phyloP scores from a whole-genome alignment of 345 rosid species.

The Salix koriyanagi region DNA sequence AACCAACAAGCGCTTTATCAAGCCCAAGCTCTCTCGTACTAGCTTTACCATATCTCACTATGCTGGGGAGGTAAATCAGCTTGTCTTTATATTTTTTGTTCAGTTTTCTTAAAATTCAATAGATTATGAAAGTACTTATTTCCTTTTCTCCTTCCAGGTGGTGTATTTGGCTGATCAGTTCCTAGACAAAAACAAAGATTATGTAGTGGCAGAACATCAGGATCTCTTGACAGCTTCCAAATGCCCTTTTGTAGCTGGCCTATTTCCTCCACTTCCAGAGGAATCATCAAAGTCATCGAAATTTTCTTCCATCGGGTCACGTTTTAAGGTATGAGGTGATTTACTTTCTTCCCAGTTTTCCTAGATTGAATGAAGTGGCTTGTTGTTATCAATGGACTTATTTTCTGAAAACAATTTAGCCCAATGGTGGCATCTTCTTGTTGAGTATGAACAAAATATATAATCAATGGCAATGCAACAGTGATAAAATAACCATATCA shows the following conservation, averaged over 20 bases:
- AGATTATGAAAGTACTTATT: slow-evolving; percentile 6
- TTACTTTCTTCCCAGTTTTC: slow-evolving; percentile 4
- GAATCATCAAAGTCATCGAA: slow-evolving; percentile 93
- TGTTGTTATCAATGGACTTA: not conserved
- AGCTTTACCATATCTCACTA: slow-evolving; percentile 90
- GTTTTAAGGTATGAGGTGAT: slow-evolving; percentile 69
- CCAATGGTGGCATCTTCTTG: not conserved
- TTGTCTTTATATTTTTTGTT: slow-evolving; percentile 16
- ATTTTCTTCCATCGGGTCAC: slow-evolving; percentile 96
- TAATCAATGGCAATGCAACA: not conserved
- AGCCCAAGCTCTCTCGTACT: slow-evolving; percentile 98
- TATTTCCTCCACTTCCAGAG: slow-evolving; percentile 84
- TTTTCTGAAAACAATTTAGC: not conserved
- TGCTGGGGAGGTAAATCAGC: slow-evolving; percentile 89
- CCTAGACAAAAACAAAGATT: slow-evolving; percentile 98
- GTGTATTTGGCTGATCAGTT: slow-evolving; percentile 84
- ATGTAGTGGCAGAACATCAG: slow-evolving; percentile 99
- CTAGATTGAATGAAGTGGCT: not conserved
- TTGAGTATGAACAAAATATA: not conserved
- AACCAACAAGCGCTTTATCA: slow-evolving; percentile 86
- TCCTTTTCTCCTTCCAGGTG: slow-evolving; percentile 45
- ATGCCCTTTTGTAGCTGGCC: slow-evolving; percentile 68
- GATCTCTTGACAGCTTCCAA: slow-evolving; percentile 77
- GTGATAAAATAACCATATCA: not conserved
- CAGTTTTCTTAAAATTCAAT: not conserved